These are phyloP conservation scores for Yamadazyma dendronema DNA, from an alignment of 1,139 yeast genomes.

Conservation along the genomic window DNA sequence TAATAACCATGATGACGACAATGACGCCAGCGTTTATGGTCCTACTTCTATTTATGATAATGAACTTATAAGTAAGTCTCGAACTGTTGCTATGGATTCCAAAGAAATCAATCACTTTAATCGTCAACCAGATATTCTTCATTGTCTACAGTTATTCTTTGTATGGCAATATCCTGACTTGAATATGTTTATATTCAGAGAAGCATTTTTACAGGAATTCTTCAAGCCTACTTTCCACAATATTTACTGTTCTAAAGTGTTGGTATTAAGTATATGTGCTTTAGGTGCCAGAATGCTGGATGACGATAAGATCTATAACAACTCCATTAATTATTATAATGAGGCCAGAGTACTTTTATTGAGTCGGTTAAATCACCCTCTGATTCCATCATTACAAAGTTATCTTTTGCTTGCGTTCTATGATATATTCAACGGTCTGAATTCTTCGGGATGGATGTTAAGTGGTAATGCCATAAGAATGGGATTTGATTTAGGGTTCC, in stretches of 20 bases:
- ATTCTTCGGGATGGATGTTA: slow-evolving; percentile 61
- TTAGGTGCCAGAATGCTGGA: slow-evolving; percentile 53
- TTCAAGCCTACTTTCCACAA: slow-evolving; percentile 49
- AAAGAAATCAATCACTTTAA: slow-evolving; percentile 27
- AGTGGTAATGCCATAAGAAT: slow-evolving; percentile 62
- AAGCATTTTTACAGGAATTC: slow-evolving; percentile 59
- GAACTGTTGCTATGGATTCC: slow-evolving; percentile 22
- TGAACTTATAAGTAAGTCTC: slow-evolving; percentile 21
- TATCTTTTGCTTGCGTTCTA: slow-evolving; percentile 17
- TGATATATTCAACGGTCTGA: slow-evolving; percentile 56
- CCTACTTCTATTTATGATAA: slow-evolving; percentile 52
- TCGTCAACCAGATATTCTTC: slow-evolving; percentile 42
- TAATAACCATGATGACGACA: slow-evolving; percentile 16
- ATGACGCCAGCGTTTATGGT: slow-evolving; percentile 40
- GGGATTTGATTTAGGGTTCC: slow-evolving; percentile 66
- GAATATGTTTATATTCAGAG: slow-evolving; percentile 61
- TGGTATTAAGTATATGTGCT: slow-evolving; percentile 56
- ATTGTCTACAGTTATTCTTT: slow-evolving; percentile 55
- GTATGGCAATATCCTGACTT: slow-evolving; percentile 68
- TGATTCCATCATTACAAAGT: slow-evolving; percentile 18
- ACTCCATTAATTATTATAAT: slow-evolving; percentile 42
- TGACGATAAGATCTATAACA: slow-evolving; percentile 35
- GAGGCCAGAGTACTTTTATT: slow-evolving; percentile 45
- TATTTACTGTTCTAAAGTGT: slow-evolving; percentile 49
- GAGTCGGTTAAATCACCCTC: slow-evolving; percentile 31